Base-by-base conservation (phyloP, 2,329 filamentous ascomycete species). In the Botrytis squamosa region DNA sequence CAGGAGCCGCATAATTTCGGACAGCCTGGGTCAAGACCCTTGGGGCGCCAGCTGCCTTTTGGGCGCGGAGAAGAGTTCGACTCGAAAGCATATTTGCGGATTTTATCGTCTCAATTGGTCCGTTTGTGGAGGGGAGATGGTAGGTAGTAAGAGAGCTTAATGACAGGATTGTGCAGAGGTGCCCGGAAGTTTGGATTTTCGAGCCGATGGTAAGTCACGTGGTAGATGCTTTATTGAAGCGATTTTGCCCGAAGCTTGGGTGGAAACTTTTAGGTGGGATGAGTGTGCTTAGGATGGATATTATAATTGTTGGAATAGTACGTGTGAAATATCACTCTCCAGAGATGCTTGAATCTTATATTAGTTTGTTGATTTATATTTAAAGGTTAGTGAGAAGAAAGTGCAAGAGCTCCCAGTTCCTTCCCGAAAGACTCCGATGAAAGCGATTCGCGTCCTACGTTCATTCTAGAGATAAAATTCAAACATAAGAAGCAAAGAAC, bases 1-100 rank as follows among this genome's bases (percentile, higher is more conserved):
- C 83, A 81, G 89, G 85, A 76, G 88, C 85, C 82, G 94, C 94
- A 85, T 94, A 98, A 84, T 89, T 90, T 84, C 95, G 92, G 84
- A 90, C 83, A 79, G 84, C 86, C 82, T 88, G 86, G 79, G 87
- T 86, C 59, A 80, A 81, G 70, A 77, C 77, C 38, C 77, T 75
- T 71, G 77, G 76, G 49, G 80, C 74, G 73, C 77, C 76, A 73
- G 80, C 72, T 46, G 76, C 78, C 75, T 79, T 78, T 44, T 79
- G 75, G 70, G 80, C 77, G 73, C 78, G 78, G 73, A 82, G 76
- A 70, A 81, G 74, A 74, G 79, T 77, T 77, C 78, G 80, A 76
- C 76, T 78, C 65, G 81, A 81, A 73, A 81, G 71, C 81, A 82
- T 82, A 72, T 73, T 81, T 36, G 66, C 59, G 66, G 46, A 44